Evolutionary conservation across 2,329 filamentous ascomycete species (phyloP).

Genomic region (Xylariaceae sp.): DNA sequence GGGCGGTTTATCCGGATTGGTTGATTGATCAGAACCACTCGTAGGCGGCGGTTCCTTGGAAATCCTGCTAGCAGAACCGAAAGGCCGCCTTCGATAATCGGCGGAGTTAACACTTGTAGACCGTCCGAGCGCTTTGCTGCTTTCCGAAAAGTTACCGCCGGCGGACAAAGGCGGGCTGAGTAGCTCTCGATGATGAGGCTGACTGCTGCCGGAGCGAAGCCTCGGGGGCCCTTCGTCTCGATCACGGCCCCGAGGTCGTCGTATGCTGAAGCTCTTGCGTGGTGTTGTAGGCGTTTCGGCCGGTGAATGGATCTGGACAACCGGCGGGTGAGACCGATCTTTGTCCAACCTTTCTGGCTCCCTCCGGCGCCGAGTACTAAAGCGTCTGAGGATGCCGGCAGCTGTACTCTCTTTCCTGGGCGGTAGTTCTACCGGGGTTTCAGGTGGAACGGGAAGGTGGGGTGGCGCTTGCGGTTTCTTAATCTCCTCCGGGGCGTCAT

Average conservation of each 20-base stretch:
- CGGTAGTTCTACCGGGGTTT: slow-evolving; percentile 55
- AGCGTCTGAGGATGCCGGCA: slow-evolving; percentile 75
- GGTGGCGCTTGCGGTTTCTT: slow-evolving; percentile 57
- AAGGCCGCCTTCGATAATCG: slow-evolving; percentile 64
- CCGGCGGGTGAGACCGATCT: slow-evolving; percentile 64
- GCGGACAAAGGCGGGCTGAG: slow-evolving; percentile 66
- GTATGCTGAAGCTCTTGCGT: slow-evolving; percentile 86
- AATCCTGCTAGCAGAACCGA: slow-evolving; percentile 37
- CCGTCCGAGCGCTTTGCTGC: slow-evolving; percentile 67
- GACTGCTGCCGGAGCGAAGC: slow-evolving; percentile 52
- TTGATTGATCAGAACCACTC: slow-evolving; percentile 74
- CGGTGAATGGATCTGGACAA: slow-evolving; percentile 74
- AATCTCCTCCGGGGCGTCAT: slow-evolving; percentile 71
- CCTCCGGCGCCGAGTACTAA: slow-evolving; percentile 78
- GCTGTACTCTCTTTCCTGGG: slow-evolving; percentile 83
- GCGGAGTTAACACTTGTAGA: slow-evolving; percentile 91
- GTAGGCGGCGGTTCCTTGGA: slow-evolving; percentile 64
- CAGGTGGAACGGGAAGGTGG: slow-evolving; percentile 42
- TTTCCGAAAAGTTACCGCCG: slow-evolving; percentile 50
- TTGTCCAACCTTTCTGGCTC: slow-evolving; percentile 59
- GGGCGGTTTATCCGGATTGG: slow-evolving; percentile 46
- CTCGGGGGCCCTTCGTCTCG: slow-evolving; percentile 44
- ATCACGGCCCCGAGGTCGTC: slow-evolving; percentile 47
- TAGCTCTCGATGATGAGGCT: slow-evolving; percentile 72
- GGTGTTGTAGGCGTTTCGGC: slow-evolving; percentile 59